A percentile compares a stretch with the other conserved stretches of the same genome.
Evolutionary conservation across 1,284 basidiomycete genomes (phyloP).

Genomic region (Trametes polyzona): DNA sequence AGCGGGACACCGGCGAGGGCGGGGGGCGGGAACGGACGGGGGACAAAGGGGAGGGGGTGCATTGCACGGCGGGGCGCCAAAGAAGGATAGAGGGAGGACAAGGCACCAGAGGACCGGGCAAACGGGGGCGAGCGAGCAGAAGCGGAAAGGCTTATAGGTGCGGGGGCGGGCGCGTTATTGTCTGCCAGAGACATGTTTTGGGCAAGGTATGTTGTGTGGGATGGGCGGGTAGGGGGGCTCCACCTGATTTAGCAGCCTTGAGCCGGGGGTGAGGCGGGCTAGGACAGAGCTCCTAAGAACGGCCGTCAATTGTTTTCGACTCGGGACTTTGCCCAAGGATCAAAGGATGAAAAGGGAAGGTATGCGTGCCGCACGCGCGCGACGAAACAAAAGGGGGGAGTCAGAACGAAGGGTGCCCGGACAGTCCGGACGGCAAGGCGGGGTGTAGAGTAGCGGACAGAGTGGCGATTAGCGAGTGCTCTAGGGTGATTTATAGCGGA

Average conservation of each 20-base stretch:
- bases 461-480: conserved; percentile 6
- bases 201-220: conserved; percentile 22
- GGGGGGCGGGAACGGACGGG: conserved; percentile 65
- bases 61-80: conserved; percentile 36
- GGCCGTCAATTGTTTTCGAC: conserved; percentile 25
- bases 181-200: conserved; percentile 30
- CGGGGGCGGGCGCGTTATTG: conserved; percentile 23
- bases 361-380: conserved; percentile 6
- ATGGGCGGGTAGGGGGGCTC: conserved; percentile 15
- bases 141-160: conserved; percentile 27
- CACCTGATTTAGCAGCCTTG: conserved; percentile 27
- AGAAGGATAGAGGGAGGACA: conserved; percentile 19
- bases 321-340: conserved; percentile 25
- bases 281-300: conserved; percentile 22
- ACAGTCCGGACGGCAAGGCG: not conserved
- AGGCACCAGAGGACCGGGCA: conserved; percentile 25
- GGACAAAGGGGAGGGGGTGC: conserved; percentile 48
- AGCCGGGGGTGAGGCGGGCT: conserved; percentile 23
- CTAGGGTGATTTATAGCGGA: conserved; percentile 20
- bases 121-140: conserved; percentile 15
- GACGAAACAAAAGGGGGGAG: conserved; percentile 10
- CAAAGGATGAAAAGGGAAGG: conserved; percentile 21
- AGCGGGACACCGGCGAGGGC: conserved; percentile 64
- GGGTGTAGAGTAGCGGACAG: conserved; percentile 6
- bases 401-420: conserved; percentile 17